phyloP scores from a whole-genome alignment of 345 rosid species.

The Citrus reticulata region DNA sequence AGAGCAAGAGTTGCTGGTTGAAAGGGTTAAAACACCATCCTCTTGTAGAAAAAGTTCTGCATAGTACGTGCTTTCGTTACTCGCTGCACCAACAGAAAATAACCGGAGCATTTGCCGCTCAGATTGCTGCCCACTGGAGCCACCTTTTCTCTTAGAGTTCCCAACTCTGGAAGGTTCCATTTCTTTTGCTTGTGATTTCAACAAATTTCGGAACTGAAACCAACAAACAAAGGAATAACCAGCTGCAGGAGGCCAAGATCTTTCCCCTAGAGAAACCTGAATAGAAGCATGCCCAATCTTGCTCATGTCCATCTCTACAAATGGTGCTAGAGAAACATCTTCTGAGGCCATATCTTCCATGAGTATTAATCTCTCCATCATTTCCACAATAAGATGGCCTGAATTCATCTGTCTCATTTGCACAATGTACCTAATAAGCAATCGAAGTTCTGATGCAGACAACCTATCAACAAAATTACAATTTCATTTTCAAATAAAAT shows the following conservation, averaged over 20 bases:
- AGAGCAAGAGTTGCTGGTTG: conserved; percentile 87
- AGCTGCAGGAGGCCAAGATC: conserved; percentile 99
- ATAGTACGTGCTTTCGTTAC: conserved; percentile 64
- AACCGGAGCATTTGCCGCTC: conserved; percentile 68
- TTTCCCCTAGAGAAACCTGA: conserved; percentile 96
- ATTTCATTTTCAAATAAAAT: conserved; percentile 17
- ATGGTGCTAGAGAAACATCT: conserved; percentile 87
- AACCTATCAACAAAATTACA: conserved; percentile 60
- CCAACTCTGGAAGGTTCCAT: conserved; percentile 56
- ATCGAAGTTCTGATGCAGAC: conserved; percentile 87
- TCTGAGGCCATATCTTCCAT: conserved; percentile 81
- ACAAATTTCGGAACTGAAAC: conserved; percentile 85
- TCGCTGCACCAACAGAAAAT: conserved; percentile 92
- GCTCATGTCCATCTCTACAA: conserved; percentile 95
- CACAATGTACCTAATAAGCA: conserved; percentile 75
- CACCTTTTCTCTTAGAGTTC: conserved; percentile 43
- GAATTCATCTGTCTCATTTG: conserved; percentile 82
- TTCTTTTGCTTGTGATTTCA: conserved; percentile 66
- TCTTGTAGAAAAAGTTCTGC: conserved; percentile 94
- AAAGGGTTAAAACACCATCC: conserved; percentile 90
- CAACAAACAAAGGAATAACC: conserved; percentile 99
- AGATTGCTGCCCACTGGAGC: conserved; percentile 46
- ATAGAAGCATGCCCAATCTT: conserved; percentile 94
- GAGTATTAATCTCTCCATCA: conserved; percentile 90
- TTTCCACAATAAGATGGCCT: conserved; percentile 74